phyloP scores from a whole-genome alignment of 148 eudicot genomes.

The Chenopodium album region DNA sequence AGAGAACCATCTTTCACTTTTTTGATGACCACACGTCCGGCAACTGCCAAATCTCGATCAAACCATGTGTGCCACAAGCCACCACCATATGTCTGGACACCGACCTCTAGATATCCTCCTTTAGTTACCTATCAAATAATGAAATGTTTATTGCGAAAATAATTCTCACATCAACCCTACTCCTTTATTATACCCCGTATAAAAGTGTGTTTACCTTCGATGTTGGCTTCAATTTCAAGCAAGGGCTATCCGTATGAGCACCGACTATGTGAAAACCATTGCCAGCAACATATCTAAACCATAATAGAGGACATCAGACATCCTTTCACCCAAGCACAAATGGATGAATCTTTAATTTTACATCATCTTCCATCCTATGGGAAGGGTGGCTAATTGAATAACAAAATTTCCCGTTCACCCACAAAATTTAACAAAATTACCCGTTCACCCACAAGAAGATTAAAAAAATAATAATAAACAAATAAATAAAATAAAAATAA shows the following conservation, averaged over 20 bases:
- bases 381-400: neutral
- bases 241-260: conserved; percentile 99
- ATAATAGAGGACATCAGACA: conserved; percentile 18
- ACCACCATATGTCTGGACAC: conserved; percentile 93
- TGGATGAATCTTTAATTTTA: neutral
- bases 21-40: conserved; percentile 83
- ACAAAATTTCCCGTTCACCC: neutral
- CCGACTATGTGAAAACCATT: conserved; percentile 85
- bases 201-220: conserved; percentile 58
- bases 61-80: conserved; percentile 99
- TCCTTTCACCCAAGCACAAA: conserved; percentile 8
- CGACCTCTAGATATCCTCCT: conserved; percentile 90
- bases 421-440: neutral
- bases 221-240: conserved; percentile 86
- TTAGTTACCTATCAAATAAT: conserved; percentile 54
- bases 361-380: neutral
- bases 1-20: conserved; percentile 54
- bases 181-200: neutral
- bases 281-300: conserved; percentile 79
- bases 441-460: neutral
- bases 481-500: too few relatives aligned
- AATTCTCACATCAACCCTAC: neutral
- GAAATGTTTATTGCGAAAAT: conserved; percentile 1
- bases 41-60: conserved; percentile 85
- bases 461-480: too few relatives aligned